A percentile compares a stretch with the other conserved stretches of the same genome.
phyloP scores from a whole-genome alignment of 192 early-diverging fungal species.

The Coemansia sp. region DNA sequence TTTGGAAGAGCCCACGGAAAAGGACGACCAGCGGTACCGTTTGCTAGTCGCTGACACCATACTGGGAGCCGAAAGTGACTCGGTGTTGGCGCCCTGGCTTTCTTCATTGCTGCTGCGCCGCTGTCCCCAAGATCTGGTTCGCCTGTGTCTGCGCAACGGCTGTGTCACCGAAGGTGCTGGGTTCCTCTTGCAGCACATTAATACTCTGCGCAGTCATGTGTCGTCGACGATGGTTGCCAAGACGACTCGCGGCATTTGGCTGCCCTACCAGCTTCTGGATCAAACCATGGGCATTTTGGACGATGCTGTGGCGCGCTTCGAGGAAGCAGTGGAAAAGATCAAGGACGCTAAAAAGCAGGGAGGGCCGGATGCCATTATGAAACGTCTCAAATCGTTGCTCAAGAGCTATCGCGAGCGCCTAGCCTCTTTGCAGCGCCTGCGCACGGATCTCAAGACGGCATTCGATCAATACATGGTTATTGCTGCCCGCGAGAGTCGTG shows the following conservation, averaged over 20 bases:
- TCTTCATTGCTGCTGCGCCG: conserved; percentile 22
- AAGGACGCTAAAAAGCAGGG: conserved; percentile 20
- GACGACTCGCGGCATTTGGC: conserved; percentile 45
- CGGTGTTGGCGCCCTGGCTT: conserved; percentile 44
- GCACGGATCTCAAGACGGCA: conserved; percentile 11
- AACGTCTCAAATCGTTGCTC: conserved; percentile 20
- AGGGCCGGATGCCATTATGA: neutral
- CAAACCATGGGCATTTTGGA: conserved; percentile 41
- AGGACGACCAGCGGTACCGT: conserved; percentile 9
- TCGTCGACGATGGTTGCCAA: neutral
- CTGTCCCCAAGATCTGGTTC: conserved; percentile 50
- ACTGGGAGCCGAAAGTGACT: conserved; percentile 24
- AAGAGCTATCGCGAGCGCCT: conserved; percentile 39
- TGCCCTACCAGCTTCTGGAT: conserved; percentile 48
- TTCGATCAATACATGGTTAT: conserved; percentile 41
- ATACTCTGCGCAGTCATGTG: conserved; percentile 12
- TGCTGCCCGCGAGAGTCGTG: conserved; percentile 42
- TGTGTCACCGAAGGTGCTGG: conserved; percentile 39
- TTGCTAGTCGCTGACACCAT: conserved; percentile 36
- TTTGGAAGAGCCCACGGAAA: conserved; percentile 12
- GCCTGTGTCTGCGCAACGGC: conserved; percentile 39
- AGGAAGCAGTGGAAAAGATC: conserved; percentile 37
- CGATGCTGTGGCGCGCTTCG: conserved; percentile 38
- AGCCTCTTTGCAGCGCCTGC: conserved; percentile 23
- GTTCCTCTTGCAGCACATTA: conserved; percentile 47